Percentiles rank a stretch among this genome's conserved stretches.
Conservation (phyloP, 2,329 filamentous ascomycete species). For the Lomentospora prolificans region DNA sequence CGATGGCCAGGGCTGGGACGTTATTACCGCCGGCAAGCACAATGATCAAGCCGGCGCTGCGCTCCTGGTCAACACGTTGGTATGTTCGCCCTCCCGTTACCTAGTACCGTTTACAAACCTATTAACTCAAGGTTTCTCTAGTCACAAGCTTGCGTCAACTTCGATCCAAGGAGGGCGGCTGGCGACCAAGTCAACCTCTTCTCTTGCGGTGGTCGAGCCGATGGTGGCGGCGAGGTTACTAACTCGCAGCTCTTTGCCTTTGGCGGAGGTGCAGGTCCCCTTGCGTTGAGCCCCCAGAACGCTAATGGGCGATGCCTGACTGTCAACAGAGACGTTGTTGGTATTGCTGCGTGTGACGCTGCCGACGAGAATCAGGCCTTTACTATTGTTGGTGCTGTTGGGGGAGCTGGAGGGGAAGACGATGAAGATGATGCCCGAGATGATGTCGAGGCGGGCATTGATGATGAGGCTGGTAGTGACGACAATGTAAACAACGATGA, state of each 20-base stretch:
- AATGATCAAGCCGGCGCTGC: conserved; percentile 34
- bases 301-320: conserved; percentile 35
- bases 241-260: conserved; percentile 43
- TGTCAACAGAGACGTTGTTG: conserved; percentile 31
- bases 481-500: neutral
- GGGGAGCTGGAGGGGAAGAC: neutral
- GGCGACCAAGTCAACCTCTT: conserved; percentile 47
- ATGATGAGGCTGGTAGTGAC: neutral
- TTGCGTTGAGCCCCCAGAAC: conserved; percentile 36
- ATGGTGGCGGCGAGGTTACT: conserved; percentile 39
- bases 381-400: conserved; percentile 11
- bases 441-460: neutral
- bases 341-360: conserved; percentile 31
- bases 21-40: conserved; percentile 40
- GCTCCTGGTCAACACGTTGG: conserved; percentile 43
- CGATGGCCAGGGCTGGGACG: conserved; percentile 35
- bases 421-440: neutral
- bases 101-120: neutral
- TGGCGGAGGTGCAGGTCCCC: conserved; percentile 28
- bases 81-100: neutral
- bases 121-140: neutral
- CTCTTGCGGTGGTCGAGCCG: conserved; percentile 48
- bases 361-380: conserved; percentile 34
- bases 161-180: conserved; percentile 38
- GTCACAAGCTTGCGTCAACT: conserved; percentile 49